phyloP scores from a whole-genome alignment of 495 filamentous ascomycete genomes.

The Bacidia rubella region DNA sequence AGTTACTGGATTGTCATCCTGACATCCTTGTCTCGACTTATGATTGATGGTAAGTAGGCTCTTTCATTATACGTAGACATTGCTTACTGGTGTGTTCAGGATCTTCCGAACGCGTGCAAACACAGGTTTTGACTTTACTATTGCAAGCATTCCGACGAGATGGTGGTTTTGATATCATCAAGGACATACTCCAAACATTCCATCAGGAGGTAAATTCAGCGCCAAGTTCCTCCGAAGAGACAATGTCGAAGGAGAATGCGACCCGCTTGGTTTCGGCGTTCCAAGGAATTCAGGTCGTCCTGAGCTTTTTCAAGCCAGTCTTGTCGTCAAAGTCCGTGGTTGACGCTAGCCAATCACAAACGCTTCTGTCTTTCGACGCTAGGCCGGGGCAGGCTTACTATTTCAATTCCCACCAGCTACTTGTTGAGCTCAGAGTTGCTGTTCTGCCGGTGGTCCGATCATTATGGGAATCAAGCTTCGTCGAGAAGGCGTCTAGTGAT shows the following conservation, averaged over 20 bases:
- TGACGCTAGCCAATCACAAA: slow-evolving; percentile 55
- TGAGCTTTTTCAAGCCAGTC: slow-evolving; percentile 65
- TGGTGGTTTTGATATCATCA: slow-evolving; percentile 60
- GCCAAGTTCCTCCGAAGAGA: slow-evolving; percentile 26
- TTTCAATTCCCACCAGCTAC: slow-evolving; percentile 60
- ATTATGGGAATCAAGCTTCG: slow-evolving; percentile 71
- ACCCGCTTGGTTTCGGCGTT: slow-evolving; percentile 41
- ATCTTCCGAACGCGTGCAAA: slow-evolving; percentile 43
- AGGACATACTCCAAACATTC: slow-evolving; percentile 59
- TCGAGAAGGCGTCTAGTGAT: slow-evolving; percentile 60
- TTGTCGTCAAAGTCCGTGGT: slow-evolving; percentile 61
- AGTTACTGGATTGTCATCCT: slow-evolving; percentile 72
- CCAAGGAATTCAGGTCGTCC: slow-evolving; percentile 68
- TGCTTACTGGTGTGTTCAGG: slow-evolving; percentile 8
- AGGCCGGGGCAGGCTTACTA: slow-evolving; percentile 48
- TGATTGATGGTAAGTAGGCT: slow-evolving; percentile 49
- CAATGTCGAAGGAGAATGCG: slow-evolving; percentile 30
- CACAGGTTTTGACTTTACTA: slow-evolving; percentile 63
- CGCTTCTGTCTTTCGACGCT: slow-evolving; percentile 41
- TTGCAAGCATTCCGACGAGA: slow-evolving; percentile 73
- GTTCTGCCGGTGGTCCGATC: slow-evolving; percentile 65
- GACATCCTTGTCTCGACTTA: slow-evolving; percentile 58
- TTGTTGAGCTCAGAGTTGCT: slow-evolving; percentile 74
- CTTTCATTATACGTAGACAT: slow-evolving; percentile 1
- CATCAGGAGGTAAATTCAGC: slow-evolving; percentile 47